Base-by-base conservation (phyloP, 2,329 filamentous ascomycete genomes). In the Canariomyces notabilis region DNA sequence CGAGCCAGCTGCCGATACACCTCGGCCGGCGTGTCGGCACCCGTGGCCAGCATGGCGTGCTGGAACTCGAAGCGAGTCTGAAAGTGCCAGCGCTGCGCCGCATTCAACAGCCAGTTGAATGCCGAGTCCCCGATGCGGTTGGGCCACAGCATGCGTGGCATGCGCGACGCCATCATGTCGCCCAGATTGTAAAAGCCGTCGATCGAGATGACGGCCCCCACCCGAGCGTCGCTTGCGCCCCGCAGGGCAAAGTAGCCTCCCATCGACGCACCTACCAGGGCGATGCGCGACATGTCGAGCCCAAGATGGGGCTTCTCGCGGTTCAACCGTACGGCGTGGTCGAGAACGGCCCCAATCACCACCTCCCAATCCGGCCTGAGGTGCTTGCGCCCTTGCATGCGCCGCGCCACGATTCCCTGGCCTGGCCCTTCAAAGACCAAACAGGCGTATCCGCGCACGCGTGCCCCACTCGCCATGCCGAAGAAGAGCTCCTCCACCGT, bases 241-340 rank as follows among this genome's bases (percentile, higher is more conserved):
- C 74, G 67, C 6, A 76, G 60, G 1, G 72, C 68, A 38, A 66
- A 68, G 50, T 75, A 75, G 1, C 66, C 74, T 2, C 73, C 72
- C 51, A 73, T 59, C 2, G 66, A 66, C 0, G 64, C 60, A 0
- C 72, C 71, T 1, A 55, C 43, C 15, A 72, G 44, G 0, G 65
- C 66, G 14, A 75, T 57, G 7, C 57, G 54, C 1, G 59, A 52
- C 0, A 65, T 33, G 42, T 75, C 70, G 0, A 74, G 58, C 1
- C 64, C 49, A 0, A 56, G 40, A 0, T 63, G 55, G 0, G 59
- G 53, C 5, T 57, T 35, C 11, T 40, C 14, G 1, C 19, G 26
- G 0, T 56, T 46, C 3, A 59, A 26, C 7, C 46, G 39, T 6
- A 48, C 16, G 22, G 67, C 54, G 26, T 59, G 54, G 40, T 68